Conservation (phyloP, 306 rosid species). For the Ammopiptanthus mongolicus region DNA sequence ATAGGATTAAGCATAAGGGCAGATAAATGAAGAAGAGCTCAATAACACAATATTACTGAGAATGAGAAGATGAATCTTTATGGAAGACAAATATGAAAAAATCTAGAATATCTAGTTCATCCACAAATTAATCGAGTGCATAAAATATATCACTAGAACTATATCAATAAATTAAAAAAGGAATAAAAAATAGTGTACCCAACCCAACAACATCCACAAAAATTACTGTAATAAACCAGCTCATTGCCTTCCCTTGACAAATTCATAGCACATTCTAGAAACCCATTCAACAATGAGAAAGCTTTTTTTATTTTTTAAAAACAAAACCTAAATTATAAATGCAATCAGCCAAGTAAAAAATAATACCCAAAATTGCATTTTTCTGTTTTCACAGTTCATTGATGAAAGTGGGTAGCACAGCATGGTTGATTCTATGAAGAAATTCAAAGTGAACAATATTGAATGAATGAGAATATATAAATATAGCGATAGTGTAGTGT, state of each 20-base stretch:
- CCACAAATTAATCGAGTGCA: background rate
- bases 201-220: background rate
- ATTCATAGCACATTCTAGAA: background rate
- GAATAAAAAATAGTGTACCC: background rate
- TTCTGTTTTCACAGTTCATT: background rate
- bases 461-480: background rate
- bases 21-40: background rate
- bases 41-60: background rate
- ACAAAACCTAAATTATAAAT: background rate
- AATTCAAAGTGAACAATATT: background rate
- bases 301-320: background rate
- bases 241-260: background rate
- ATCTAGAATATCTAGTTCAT: background rate
- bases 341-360: background rate
- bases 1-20: background rate
- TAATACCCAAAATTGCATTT: background rate
- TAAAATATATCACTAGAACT: background rate
- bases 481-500: background rate
- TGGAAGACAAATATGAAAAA: background rate
- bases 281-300: constrained; percentile 1
- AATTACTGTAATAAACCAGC: background rate
- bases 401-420: background rate
- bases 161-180: background rate
- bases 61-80: background rate
- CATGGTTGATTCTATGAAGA: background rate